Conservation (phyloP, 164 flowering plant species). For the Annona squamosa region DNA sequence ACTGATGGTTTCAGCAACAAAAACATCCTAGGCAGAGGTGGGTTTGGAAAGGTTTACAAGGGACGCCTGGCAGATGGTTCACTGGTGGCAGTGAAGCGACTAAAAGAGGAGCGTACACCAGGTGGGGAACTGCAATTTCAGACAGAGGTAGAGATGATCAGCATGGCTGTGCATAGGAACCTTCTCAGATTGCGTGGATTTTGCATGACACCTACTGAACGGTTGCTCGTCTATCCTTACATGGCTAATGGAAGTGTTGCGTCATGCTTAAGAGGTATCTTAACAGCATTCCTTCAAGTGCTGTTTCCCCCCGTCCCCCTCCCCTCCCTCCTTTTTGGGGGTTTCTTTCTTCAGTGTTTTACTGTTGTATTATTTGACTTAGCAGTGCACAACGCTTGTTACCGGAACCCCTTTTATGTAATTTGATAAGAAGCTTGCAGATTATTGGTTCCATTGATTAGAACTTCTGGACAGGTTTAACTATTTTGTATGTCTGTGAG, state of each 20-base stretch:
- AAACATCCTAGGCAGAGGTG: constrained; percentile 41
- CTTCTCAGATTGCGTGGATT: constrained; percentile 34
- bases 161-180: constrained; percentile 43
- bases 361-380: not conserved
- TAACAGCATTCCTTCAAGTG: not conserved
- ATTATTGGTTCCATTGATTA: not conserved
- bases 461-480: not conserved
- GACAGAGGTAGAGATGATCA: constrained; percentile 43
- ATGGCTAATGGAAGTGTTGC: constrained; percentile 49
- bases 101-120: constrained; percentile 38
- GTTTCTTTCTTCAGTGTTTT: not conserved
- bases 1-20: constrained; percentile 40
- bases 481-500: not conserved
- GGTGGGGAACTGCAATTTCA: constrained; percentile 44
- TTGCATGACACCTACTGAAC: constrained; percentile 43
- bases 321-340: not conserved
- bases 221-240: constrained; percentile 38
- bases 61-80: constrained; percentile 45
- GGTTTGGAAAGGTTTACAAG: constrained; percentile 43
- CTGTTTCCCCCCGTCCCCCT: not conserved
- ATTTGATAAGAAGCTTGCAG: too few species aligned
- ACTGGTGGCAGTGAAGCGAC: constrained; percentile 38
- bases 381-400: not conserved
- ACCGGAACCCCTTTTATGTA: not conserved
- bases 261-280: constrained; percentile 36